A percentile compares a stretch with the other conserved stretches of the same genome.
phyloP scores from a whole-genome alignment of 2,329 filamentous ascomycete genomes.

The Pseudophaeomoniella oleicola region DNA sequence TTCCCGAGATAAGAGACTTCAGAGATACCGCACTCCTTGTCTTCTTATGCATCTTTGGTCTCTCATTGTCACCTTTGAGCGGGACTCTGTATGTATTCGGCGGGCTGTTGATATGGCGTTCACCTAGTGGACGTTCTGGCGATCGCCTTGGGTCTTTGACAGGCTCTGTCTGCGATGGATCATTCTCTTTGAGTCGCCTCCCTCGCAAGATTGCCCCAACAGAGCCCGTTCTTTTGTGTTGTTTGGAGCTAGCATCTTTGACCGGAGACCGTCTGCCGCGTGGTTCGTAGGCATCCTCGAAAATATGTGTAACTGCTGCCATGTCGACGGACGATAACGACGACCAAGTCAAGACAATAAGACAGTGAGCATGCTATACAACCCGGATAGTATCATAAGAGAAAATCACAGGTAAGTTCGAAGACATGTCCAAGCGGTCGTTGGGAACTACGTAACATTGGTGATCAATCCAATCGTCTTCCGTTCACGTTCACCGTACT shows the following conservation, averaged over 20 bases:
- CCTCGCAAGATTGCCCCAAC: constrained; percentile 9
- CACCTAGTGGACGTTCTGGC: constrained; percentile 9
- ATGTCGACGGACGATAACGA: no score
- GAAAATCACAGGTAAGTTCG: no score
- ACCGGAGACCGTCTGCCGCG: constrained; percentile 4
- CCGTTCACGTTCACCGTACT: no score
- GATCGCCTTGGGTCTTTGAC: constrained; percentile 1
- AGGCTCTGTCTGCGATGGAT: constrained; percentile 4
- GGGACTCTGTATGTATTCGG: constrained; percentile 10
- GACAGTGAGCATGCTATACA: no score
- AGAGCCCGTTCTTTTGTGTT: constrained; percentile 8
- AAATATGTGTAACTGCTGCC: constrained; percentile 8
- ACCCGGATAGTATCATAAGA: no score
- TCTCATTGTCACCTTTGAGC: constrained; percentile 8
- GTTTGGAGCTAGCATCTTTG: constrained; percentile 6
- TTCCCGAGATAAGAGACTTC: constrained; percentile 10
- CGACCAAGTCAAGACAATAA: no score
- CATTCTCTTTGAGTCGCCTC: constrained; percentile 8
- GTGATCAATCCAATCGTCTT: no score
- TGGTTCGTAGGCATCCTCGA: constrained; percentile 7
- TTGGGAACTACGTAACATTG: no score
- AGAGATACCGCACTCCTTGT: constrained; percentile 13
- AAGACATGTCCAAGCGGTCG: no score
- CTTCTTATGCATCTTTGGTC: constrained; percentile 10
- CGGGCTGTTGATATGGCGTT: constrained; percentile 14